phyloP scores from a whole-genome alignment of 352 stramenopile species.

The Globisporangium nodosum region DNA sequence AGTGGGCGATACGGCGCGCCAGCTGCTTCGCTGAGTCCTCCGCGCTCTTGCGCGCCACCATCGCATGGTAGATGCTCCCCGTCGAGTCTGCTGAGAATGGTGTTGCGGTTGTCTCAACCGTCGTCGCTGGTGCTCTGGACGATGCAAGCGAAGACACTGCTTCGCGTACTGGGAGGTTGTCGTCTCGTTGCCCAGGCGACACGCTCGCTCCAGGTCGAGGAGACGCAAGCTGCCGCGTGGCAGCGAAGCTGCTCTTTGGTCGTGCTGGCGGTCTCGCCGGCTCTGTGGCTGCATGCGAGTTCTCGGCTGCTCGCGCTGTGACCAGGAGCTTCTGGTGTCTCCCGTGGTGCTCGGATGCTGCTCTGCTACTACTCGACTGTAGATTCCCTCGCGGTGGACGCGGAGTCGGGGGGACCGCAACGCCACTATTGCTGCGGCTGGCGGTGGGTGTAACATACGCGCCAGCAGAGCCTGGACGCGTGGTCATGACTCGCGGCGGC shows the following conservation, averaged over 20 bases:
- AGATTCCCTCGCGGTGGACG: not conserved
- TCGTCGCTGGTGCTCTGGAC: too few relatives aligned
- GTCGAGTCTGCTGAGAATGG: constrained; percentile 2
- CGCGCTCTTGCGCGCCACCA: constrained; percentile 43
- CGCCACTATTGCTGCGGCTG: constrained; percentile 11
- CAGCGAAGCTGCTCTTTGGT: constrained; percentile 7
- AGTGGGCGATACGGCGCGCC: constrained; percentile 43
- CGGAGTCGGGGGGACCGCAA: not conserved
- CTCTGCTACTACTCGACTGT: not conserved
- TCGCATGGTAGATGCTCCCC: constrained; percentile 33
- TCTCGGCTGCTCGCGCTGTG: not conserved
- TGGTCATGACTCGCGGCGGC: constrained; percentile 22
- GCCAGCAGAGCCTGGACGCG: constrained; percentile 11
- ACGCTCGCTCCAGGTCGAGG: not conserved
- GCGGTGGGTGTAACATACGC: not conserved
- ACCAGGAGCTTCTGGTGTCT: not conserved
- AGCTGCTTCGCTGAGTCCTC: constrained; percentile 47
- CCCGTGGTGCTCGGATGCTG: not conserved
- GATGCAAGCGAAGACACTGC: too few relatives aligned
- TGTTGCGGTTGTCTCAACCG: too few relatives aligned
- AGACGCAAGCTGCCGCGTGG: not conserved
- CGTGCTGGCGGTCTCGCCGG: not conserved
- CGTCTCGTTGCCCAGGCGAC: not conserved
- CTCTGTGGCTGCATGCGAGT: not conserved
- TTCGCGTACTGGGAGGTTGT: not conserved